Percentiles rank a stretch among this genome's conserved stretches.
These are phyloP conservation scores for Boletales sp. DNA, from an alignment of 768 basidiomycete genomes.

Conservation along the genomic window DNA sequence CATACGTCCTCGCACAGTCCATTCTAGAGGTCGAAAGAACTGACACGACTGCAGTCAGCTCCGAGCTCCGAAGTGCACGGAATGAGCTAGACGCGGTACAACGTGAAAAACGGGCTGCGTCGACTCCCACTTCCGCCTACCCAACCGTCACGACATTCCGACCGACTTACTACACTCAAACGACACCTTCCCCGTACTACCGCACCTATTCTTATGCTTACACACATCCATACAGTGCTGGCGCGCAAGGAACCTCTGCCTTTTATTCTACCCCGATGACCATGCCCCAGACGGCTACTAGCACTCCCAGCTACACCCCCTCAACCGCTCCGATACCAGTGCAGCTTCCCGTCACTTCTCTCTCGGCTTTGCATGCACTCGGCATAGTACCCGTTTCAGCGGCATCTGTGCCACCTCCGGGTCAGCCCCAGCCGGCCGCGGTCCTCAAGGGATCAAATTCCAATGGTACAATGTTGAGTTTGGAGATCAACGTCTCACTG, in stretches of 20 bases:
- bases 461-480: constrained; percentile 66
- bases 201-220: constrained; percentile 64
- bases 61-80: constrained; percentile 59
- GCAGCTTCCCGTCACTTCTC: constrained; percentile 60
- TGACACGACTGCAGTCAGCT: constrained; percentile 52
- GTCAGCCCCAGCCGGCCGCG: constrained; percentile 69
- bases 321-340: constrained; percentile 49
- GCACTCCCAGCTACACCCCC: constrained; percentile 27
- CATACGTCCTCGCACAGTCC: constrained; percentile 59
- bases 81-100: constrained; percentile 65
- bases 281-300: constrained; percentile 34
- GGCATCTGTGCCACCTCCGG: constrained; percentile 47
- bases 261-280: constrained; percentile 29
- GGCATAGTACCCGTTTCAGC: constrained; percentile 72
- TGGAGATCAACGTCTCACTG: constrained; percentile 76
- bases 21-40: constrained; percentile 64
- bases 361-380: constrained; percentile 59
- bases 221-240: constrained; percentile 48
- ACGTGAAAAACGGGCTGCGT: constrained; percentile 58
- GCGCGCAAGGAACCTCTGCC: constrained; percentile 20
- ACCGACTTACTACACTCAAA: constrained; percentile 33
- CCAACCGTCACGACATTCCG: constrained; percentile 36
- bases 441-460: constrained; percentile 68
- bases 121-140: constrained; percentile 26
- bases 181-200: constrained; percentile 54